Evolutionary conservation across 495 filamentous ascomycete genomes (phyloP), one percentile per base, ranked within the genome.

Genomic region (Cercophora samala): DNA sequence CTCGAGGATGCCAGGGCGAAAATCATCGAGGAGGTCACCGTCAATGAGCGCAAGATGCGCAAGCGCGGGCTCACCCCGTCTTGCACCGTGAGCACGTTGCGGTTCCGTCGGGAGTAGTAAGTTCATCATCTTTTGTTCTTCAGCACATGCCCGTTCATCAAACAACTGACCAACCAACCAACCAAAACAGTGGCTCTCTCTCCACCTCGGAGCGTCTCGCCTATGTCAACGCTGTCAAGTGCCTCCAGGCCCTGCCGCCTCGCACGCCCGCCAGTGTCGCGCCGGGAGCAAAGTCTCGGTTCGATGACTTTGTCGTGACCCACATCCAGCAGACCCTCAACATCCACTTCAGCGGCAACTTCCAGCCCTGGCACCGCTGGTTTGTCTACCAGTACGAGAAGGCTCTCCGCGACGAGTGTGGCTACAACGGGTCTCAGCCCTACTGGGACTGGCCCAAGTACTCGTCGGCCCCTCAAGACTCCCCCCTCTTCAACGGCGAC

Each of bases 291-390:
- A 71, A 66, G 51, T 74, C 71, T 4, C 81, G 87, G 5, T 90
- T 85, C 69, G 90, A 93, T 78, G 90, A 93, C 73, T 92, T 92
- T 70, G 80, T 88, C 52, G 87, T 82, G 15, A 82, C 82, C 9
- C 90, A 93, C 73, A 89, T 91, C 73, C 82, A 86, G 65, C 82
- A 90, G 72, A 88, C 87, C 4, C 69, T 79, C 17, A 64, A 68
- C 2, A 90, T 91, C 64, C 90, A 92, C 71, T 85, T 79, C 64
- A 86, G 84, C 58, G 88, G 87, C 21, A 86, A 83, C 65, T 90
- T 93, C 76, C 77, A 91, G 32, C 75, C 84, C 1, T 92, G 89
- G 88, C 90, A 93, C 72, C 81, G 90, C 19, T 89, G 88, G 75
- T 92, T 86, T 71, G 78, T 84, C 52, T 84, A 77, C 65, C 76